Base-by-base conservation (phyloP, 2,329 filamentous ascomycete species). In the Arthrobotrys sphaeroides region DNA sequence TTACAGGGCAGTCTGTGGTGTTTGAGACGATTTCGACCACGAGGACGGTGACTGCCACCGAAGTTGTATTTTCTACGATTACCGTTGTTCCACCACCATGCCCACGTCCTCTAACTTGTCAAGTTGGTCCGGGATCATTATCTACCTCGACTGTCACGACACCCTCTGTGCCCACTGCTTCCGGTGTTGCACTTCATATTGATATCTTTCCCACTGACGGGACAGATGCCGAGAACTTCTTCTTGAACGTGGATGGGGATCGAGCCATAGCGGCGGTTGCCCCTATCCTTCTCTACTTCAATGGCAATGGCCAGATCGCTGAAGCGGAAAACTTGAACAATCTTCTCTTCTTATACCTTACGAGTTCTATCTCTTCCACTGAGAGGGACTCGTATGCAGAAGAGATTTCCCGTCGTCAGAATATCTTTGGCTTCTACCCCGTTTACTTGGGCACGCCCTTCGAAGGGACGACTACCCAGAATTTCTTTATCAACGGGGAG, bases 381-480 rank as follows among this genome's bases (percentile, higher is more conserved):
- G 1, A n/a, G 18, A 33, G 31, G 24, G 53, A 43, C 18, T 22
- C 2, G 18, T 22, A 3, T 10, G 2, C 20, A 10, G 7, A 9
- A 24, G 20, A 22, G 0, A 22, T 59, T 22, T 12, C 3, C 1
- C 31, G 10, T 12, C 53, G 53, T n/a, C 53, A 59, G 31, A 33
- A 59, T 22, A 59, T 59, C 13, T 59, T 42, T 22, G 53, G 53
- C 7, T 59, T 59, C 31, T 59, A 59, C 31, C 53, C 53, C 6
- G 31, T 59, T 6, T 59, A 20, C 24, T 42, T 18, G 18, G 53
- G 53, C 13, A 22, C 16, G 5, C 53, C 53, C 5, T 40, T 24
- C n/a, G 26, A 33, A 3, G 53, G 36, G 16, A 59, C 53, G 5
- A 59, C 53, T 5, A 59, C 53, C 18, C 7, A 42, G 7, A 26